Base-by-base conservation (phyloP, 495 filamentous ascomycete genomes). In the Margaritispora aquatica region DNA sequence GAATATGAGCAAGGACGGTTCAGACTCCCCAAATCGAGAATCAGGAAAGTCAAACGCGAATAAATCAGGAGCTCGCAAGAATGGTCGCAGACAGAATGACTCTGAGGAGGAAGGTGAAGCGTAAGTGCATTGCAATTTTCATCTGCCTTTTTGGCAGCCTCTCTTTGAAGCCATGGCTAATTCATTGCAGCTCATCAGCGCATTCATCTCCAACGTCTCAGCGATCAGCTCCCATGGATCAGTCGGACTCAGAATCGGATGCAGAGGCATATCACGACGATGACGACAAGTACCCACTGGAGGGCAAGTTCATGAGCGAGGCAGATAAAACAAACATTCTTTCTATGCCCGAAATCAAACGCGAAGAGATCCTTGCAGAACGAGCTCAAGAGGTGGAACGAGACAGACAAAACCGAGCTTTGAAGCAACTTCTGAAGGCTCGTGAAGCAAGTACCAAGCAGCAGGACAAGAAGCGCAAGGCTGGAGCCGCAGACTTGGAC, bases 331-430 rank as follows among this genome's bases (percentile, higher is more conserved):
- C 79, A 20, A 79, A 87, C 26, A 93, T 99, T 55, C 85, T 92
- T 79, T 84, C 81, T 26, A 86, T 97, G 82, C 85, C 92, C 1
- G 91, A 97, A 68, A 84, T 97, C 24, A 83, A 92, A 66, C 88
- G 94, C 48, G 94, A 99, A 71, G 81, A 89, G 67, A 80, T 96
- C 51, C 82, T 99, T 8, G 92, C 92, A 22, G 89, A 93, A 59
- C 90, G 95, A 61, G 86, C 86, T n/a, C 82, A 88, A 55, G 82
- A 90, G 68, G 82, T 88, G 44, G 88, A 93, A 60, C 86, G 86
- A 29, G 82, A 88, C 61, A 80, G 86, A 60, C 92, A 96, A 73
- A 88, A 96, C 65, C 78, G 86, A 15, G 83, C 90, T 59, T 83
- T 98, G n/a, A 88, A 90, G 27, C 88, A 86, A 62, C 80, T 94